These are phyloP conservation scores for Trichoderma breve DNA, from an alignment of 2,329 filamentous ascomycete genomes.

Conservation along the genomic window DNA sequence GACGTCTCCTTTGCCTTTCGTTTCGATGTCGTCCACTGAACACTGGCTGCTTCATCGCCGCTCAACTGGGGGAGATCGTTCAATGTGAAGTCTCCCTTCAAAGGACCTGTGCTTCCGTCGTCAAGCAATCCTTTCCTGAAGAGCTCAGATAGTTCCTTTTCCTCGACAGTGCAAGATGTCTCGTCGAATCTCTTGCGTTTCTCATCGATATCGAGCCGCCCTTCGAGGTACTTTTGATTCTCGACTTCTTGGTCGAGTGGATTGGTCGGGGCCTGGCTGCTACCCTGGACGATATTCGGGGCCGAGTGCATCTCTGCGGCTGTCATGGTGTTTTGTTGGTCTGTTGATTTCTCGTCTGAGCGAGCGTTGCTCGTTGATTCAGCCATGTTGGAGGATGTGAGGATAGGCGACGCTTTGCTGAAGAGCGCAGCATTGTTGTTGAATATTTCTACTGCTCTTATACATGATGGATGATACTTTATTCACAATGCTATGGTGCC, in stretches of 20 bases:
- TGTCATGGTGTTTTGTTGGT: not conserved
- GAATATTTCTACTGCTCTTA: not conserved
- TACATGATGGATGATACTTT: not conserved
- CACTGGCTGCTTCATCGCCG: slow-evolving; percentile 11
- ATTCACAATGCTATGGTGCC: not conserved
- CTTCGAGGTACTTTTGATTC: not conserved
- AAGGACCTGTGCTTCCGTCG: not conserved
- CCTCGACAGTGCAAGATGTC: slow-evolving; percentile 11
- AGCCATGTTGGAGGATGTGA: not conserved
- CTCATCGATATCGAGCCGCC: not conserved
- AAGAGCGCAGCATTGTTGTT: not conserved
- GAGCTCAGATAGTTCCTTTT: slow-evolving; percentile 19
- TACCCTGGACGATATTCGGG: not conserved
- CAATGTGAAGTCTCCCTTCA: slow-evolving; percentile 13
- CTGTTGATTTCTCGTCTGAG: not conserved
- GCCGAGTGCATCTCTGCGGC: not conserved
- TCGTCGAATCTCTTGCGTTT: not conserved
- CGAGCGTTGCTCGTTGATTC: not conserved
- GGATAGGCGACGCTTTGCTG: not conserved
- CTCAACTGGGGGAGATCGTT: slow-evolving; percentile 12
- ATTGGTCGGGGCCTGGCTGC: not conserved
- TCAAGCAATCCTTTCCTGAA: slow-evolving; percentile 14
- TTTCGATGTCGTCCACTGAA: slow-evolving; percentile 13
- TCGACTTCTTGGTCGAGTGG: not conserved
- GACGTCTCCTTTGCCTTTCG: not conserved